Conservation (phyloP, 1,284 basidiomycete genomes). For the Thecaphora frezii region DNA sequence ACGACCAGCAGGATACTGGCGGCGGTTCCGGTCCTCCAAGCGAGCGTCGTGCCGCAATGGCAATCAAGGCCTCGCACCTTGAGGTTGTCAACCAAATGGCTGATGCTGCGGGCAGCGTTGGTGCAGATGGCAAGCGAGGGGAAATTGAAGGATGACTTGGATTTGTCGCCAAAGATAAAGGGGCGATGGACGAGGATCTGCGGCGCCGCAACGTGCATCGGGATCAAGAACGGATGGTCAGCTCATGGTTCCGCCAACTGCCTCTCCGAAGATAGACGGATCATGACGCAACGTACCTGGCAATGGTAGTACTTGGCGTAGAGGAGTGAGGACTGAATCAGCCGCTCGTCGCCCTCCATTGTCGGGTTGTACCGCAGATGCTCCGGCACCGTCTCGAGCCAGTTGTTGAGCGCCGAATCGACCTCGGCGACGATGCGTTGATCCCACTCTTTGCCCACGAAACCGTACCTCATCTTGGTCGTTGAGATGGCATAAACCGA, state of each 20-base stretch:
- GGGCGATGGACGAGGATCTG: conserved; percentile 49
- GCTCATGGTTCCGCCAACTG: too few relatives aligned
- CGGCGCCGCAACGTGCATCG: too few relatives aligned
- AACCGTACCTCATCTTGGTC: conserved; percentile 41
- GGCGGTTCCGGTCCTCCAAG: conserved; percentile 23
- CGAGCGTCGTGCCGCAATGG: conserved; percentile 13
- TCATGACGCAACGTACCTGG: conserved; percentile 12
- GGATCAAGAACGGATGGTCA: neutral
- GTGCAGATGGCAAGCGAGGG: conserved; percentile 53
- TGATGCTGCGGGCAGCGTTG: conserved; percentile 47
- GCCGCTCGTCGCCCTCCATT: conserved; percentile 35
- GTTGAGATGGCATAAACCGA: conserved; percentile 50
- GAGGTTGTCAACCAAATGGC: conserved; percentile 39
- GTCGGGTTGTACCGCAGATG: conserved; percentile 46
- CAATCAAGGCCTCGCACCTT: conserved; percentile 24
- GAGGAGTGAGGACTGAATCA: conserved; percentile 40
- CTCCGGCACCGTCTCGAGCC: conserved; percentile 44
- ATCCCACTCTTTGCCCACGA: conserved; percentile 44
- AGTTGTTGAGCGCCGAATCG: conserved; percentile 49
- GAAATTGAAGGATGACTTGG: conserved; percentile 44
- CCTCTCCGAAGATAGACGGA: neutral
- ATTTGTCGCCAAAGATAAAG: conserved; percentile 45
- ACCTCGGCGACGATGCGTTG: conserved; percentile 50
- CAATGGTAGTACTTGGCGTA: conserved; percentile 47
- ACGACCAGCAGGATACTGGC: conserved; percentile 42